Conservation (phyloP, 495 filamentous ascomycete genomes). For the Penicillium silybi region DNA sequence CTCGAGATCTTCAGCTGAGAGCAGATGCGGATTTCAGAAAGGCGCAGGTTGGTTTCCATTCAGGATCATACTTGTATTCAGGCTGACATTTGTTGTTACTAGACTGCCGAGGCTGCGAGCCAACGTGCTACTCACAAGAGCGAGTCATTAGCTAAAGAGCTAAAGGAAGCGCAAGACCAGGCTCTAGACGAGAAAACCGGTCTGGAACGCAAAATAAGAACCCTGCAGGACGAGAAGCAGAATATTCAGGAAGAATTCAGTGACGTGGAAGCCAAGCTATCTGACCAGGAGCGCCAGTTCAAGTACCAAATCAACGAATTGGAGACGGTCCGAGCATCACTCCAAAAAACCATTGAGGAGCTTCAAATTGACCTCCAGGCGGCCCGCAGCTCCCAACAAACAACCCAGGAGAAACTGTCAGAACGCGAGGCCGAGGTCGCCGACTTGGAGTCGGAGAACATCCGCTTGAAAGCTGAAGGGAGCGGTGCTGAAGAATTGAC, state of each 20-base stretch:
- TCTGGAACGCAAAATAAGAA: slow-evolving; percentile 68
- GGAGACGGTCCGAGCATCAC: slow-evolving; percentile 61
- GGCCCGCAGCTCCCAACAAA: slow-evolving; percentile 59
- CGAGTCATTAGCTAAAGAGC: slow-evolving; percentile 64
- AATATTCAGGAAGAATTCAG: slow-evolving; percentile 71
- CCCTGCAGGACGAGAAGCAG: slow-evolving; percentile 67
- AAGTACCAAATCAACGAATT: slow-evolving; percentile 69
- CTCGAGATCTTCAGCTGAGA: slow-evolving; percentile 68
- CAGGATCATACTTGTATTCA: neutral
- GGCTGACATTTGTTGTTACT: slow-evolving; percentile 8
- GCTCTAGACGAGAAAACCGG: slow-evolving; percentile 62
- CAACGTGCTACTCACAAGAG: slow-evolving; percentile 65
- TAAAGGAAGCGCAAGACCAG: slow-evolving; percentile 65
- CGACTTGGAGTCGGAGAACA: slow-evolving; percentile 73
- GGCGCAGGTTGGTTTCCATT: slow-evolving; percentile 56
- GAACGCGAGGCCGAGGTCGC: slow-evolving; percentile 67
- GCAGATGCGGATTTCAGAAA: slow-evolving; percentile 80
- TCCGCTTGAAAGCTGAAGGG: slow-evolving; percentile 75
- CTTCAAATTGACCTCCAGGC: slow-evolving; percentile 64
- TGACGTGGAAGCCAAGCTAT: slow-evolving; percentile 66
- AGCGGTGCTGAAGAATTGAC: slow-evolving; percentile 78
- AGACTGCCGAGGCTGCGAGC: slow-evolving; percentile 65
- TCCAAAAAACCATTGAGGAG: slow-evolving; percentile 66
- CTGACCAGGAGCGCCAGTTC: slow-evolving; percentile 64
- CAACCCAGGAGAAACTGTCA: slow-evolving; percentile 61